Conservation (phyloP, 345 rosid species). For the Anastatica hierochuntica region DNA sequence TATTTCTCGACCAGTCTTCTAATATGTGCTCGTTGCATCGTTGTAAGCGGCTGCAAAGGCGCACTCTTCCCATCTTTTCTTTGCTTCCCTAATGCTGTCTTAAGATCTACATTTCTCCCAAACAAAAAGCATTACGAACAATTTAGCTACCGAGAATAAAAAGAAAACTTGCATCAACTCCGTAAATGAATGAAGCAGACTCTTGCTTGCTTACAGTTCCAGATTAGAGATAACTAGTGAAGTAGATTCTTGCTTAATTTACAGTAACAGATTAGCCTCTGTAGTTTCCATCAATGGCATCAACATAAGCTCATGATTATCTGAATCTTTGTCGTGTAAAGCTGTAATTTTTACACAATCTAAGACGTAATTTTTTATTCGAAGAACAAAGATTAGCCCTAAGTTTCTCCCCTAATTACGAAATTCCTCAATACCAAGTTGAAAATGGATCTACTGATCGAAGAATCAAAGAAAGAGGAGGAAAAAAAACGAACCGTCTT, state of each 20-base stretch:
- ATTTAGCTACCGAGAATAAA: too few relatives aligned
- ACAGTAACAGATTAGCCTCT: not conserved
- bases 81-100: slow-evolving; percentile 81
- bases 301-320: not conserved
- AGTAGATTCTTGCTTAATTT: not conserved
- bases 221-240: too few relatives aligned
- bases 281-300: not conserved
- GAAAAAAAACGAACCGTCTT: slow-evolving; percentile 35
- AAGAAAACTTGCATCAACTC: too few relatives aligned
- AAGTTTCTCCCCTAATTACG: too few relatives aligned
- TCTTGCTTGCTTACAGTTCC: too few relatives aligned
- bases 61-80: slow-evolving; percentile 78
- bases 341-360: not conserved
- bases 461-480: not conserved
- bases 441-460: not conserved
- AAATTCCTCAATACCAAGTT: not conserved
- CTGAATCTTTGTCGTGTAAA: not conserved
- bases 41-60: slow-evolving; percentile 65
- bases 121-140: not conserved
- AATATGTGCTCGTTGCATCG: slow-evolving; percentile 56
- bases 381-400: too few relatives aligned
- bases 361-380: too few relatives aligned
- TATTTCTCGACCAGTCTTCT: slow-evolving; percentile 57
- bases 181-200: too few relatives aligned
- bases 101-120: slow-evolving; percentile 45